Evolutionary conservation across 1,284 basidiomycete species (phyloP), one percentile per base, ranked within the genome.

Genomic region (Anthracocystis panici-leucophaei): DNA sequence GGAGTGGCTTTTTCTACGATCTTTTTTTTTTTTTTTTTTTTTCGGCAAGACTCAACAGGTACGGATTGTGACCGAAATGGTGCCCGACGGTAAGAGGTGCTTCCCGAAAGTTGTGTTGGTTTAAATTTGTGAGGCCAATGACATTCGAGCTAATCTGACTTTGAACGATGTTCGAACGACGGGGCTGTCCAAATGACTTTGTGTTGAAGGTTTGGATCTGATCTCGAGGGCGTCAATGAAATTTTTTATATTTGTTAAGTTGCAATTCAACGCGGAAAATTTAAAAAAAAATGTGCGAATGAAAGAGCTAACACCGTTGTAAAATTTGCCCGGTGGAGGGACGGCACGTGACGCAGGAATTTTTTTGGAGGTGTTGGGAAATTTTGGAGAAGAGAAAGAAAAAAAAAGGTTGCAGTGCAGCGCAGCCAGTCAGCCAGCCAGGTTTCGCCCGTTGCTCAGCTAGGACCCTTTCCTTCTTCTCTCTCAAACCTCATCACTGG

Each of bases 341-440:
- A n/a, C 9, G 0, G 61, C 62, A 64, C 62, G 62, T 64, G 62
- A 65, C 35, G 33, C 9, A 6, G 10, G 35, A 54, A 42, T 54
- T 65, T 65, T 65, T 20, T 40, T 27, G 7, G 6, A 14, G 14
- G 27, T 31, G 21, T 29, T 33, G 60, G 48, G 52, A 64, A 40
- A 52, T 64, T 64, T 63, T 46, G 40, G 18, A 29, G 3, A 18
- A 12, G 11, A 33, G n/a, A 6, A 14, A 38, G 38, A 41, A 25
- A 29, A 23, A 53, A 41, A 53, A 42, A 53, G 27, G 27, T 27
- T 31, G 46, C 7, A 18, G 41, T 42, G 41, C 20, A n/a, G 20
- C 41, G 6, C 23, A 27, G 12, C 44, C 20, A 10, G 21, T 18
- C 50, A 45, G n/a, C 54, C 27, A 35, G 42, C 44, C 41, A 46